These are phyloP conservation scores for Trametes villosa DNA, from an alignment of 768 basidiomycete genomes.

Conservation along the genomic window DNA sequence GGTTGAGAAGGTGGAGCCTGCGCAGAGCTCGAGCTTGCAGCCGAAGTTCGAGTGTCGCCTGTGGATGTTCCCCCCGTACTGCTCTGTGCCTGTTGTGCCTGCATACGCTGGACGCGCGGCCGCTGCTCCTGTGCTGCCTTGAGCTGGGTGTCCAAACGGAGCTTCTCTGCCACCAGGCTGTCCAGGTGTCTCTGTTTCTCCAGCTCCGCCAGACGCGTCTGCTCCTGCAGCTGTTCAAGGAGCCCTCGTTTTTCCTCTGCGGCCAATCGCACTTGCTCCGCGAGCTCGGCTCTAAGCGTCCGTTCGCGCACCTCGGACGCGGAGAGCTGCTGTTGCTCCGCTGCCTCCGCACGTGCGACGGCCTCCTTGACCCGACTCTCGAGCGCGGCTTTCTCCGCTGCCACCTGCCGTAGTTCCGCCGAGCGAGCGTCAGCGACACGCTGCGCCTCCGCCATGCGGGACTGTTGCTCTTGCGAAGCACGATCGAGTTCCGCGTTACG, in stretches of 20 bases:
- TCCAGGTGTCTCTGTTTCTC: slow-evolving; percentile 2
- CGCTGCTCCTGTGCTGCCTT: background rate
- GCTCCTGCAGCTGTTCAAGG: background rate
- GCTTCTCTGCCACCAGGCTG: slow-evolving; percentile 6
- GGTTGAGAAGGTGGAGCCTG: background rate
- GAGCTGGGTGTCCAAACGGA: background rate
- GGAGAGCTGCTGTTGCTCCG: background rate
- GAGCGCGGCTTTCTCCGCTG: background rate
- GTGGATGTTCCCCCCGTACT: no score
- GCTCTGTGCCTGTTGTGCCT: background rate
- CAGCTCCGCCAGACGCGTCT: slow-evolving; percentile 1
- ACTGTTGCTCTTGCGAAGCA: background rate
- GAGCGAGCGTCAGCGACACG: background rate
- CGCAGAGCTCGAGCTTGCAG: no score
- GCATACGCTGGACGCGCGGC: no score
- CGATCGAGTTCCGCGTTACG: slow-evolving; percentile 3
- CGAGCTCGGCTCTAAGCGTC: slow-evolving; percentile 11
- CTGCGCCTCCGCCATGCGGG: background rate
- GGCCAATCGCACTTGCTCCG: background rate
- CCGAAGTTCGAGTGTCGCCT: no score
- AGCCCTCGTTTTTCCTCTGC: slow-evolving; percentile 4
- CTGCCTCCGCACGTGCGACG: background rate
- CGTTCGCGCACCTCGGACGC: background rate
- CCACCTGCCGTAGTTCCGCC: slow-evolving; percentile 4
- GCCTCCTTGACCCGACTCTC: background rate